A percentile compares a stretch with the other conserved stretches of the same genome.
Evolutionary conservation across 176 grass and related monocot species (phyloP).

Genomic region (Carex littledalei): DNA sequence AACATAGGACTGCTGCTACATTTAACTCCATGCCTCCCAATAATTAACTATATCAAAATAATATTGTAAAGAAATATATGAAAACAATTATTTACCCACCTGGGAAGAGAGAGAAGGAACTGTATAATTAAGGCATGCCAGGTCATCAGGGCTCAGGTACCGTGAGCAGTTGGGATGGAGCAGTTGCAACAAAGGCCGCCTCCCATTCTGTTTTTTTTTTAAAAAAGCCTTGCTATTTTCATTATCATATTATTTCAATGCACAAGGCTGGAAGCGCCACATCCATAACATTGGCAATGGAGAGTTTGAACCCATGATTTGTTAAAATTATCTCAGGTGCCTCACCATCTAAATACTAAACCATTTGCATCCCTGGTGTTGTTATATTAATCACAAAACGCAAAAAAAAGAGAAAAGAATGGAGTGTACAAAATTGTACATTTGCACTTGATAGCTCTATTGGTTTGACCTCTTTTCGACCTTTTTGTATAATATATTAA

Average conservation of each 20-base stretch:
- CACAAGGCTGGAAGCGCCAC: background rate
- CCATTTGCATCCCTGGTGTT: background rate
- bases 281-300: background rate
- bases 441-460: background rate
- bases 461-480: background rate
- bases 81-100: slow-evolving; percentile 33
- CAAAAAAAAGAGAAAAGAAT: background rate
- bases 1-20: background rate
- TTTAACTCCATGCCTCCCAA: background rate
- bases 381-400: background rate
- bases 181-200: slow-evolving; percentile 63
- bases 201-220: slow-evolving; percentile 62
- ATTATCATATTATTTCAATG: background rate
- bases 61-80: background rate
- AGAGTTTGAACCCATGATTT: background rate
- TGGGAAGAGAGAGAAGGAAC: slow-evolving; percentile 69
- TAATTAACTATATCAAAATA: background rate
- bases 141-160: slow-evolving; percentile 62
- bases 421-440: background rate
- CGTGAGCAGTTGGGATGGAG: slow-evolving; percentile 68
- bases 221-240: background rate
- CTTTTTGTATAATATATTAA: background rate
- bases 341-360: background rate
- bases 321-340: background rate
- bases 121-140: slow-evolving; percentile 58